phyloP scores from a whole-genome alignment of 2,329 filamentous ascomycete species.

The Ophiostoma populinum region DNA sequence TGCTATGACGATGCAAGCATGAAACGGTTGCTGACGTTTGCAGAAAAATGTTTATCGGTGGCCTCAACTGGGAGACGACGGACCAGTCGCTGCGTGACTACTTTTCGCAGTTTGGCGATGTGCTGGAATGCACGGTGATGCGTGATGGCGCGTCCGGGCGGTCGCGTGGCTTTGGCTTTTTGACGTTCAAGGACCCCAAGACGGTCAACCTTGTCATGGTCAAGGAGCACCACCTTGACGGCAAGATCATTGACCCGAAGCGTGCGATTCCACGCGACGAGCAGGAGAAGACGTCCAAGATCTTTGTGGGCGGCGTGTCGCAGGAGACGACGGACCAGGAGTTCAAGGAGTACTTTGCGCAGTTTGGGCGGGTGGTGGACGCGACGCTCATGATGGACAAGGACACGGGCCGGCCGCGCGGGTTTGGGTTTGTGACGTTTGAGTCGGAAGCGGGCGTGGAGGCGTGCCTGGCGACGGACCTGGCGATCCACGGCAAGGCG shows the following conservation, averaged over 20 bases:
- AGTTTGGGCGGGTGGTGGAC: conserved; percentile 91
- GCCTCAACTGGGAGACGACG: conserved; percentile 97
- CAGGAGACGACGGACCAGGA: conserved; percentile 94
- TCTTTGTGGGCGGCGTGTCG: conserved; percentile 93
- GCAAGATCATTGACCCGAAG: conserved; percentile 98
- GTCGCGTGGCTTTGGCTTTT: conserved; percentile 89
- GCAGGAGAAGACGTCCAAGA: conserved; percentile 96
- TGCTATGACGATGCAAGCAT: no score
- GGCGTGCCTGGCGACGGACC: conserved; percentile 63
- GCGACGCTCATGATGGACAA: conserved; percentile 99
- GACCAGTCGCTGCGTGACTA: conserved; percentile 78
- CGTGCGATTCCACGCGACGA: conserved; percentile 93
- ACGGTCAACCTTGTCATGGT: conserved; percentile 99
- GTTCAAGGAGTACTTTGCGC: conserved; percentile 91
- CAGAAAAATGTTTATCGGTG: conserved; percentile 99
- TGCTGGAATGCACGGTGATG: conserved; percentile 98
- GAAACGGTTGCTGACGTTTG: neutral
- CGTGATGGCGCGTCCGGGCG: conserved; percentile 84
- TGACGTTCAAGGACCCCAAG: conserved; percentile 95
- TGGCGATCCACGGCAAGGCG: conserved; percentile 87
- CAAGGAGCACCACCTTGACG: conserved; percentile 94
- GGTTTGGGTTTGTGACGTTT: conserved; percentile 96
- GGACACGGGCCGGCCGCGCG: conserved; percentile 88
- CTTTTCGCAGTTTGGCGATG: conserved; percentile 94
- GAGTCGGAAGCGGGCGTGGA: conserved; percentile 93